Conservation (phyloP, 1,284 basidiomycete genomes). For the Moniliella sp. region DNA sequence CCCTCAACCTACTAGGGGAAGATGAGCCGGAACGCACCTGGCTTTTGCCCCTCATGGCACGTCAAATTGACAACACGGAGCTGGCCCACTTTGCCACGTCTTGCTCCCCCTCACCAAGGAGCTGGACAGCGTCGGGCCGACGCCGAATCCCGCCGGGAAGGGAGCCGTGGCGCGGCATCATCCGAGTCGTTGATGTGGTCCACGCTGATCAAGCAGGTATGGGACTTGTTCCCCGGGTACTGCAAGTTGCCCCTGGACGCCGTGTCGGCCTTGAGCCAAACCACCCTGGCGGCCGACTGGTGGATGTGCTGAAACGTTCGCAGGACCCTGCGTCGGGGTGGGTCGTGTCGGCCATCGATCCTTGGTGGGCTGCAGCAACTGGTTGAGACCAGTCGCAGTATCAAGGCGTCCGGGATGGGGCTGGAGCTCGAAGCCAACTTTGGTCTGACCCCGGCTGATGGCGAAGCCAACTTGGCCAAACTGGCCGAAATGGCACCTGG, state of each 20-base stretch:
- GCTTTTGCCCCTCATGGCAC: conserved; percentile 68
- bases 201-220: conserved; percentile 73
- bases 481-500: conserved; percentile 62
- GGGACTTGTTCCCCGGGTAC: conserved; percentile 48
- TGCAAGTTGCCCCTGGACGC: conserved; percentile 67
- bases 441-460: conserved; percentile 43
- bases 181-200: conserved; percentile 84
- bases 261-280: conserved; percentile 10
- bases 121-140: conserved; percentile 49
- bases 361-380: conserved; percentile 59
- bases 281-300: too few relatives aligned
- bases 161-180: too few relatives aligned
- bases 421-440: conserved; percentile 40
- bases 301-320: conserved; percentile 2
- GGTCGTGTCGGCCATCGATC: conserved; percentile 58
- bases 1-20: conserved; percentile 48
- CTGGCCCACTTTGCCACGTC: conserved; percentile 64
- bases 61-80: conserved; percentile 54
- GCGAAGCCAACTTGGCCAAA: conserved; percentile 49
- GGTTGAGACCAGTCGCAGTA: conserved; percentile 43
- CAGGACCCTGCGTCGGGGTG: too few relatives aligned
- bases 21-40: conserved; percentile 54
- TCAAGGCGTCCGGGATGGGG: conserved; percentile 38
- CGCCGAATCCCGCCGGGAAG: conserved; percentile 39
- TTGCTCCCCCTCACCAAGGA: conserved; percentile 83